A percentile compares a stretch with the other conserved stretches of the same genome.
These are phyloP conservation scores for Cladosporium sp. DNA, from an alignment of 2,329 filamentous ascomycete genomes.

Conservation along the genomic window DNA sequence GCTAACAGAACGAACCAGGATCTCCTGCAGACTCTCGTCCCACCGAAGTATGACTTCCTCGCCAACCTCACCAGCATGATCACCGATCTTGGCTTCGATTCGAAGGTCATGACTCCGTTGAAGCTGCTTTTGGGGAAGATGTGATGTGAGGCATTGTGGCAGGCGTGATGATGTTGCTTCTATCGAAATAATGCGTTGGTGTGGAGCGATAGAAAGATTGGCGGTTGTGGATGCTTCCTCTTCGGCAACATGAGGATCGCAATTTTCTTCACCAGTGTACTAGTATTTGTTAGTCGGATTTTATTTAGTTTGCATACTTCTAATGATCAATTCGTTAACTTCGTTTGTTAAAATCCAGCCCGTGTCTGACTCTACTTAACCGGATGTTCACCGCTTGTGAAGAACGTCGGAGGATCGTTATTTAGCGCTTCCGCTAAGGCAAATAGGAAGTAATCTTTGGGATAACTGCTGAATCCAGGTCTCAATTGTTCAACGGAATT, in stretches of 20 bases:
- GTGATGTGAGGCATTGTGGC: background rate
- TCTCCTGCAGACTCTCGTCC: background rate
- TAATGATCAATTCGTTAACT: background rate
- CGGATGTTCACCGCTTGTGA: background rate
- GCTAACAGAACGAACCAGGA: background rate
- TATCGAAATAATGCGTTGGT: background rate
- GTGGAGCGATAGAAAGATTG: background rate
- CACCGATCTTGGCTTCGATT: background rate
- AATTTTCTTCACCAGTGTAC: background rate
- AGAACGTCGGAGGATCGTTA: background rate
- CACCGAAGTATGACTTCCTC: background rate
- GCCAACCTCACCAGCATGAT: conserved; percentile 2
- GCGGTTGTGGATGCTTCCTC: background rate
- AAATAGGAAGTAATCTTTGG: background rate
- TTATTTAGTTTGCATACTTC: background rate
- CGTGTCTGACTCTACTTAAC: background rate
- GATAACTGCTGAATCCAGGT: background rate
- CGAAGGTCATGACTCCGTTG: background rate
- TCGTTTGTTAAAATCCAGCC: background rate
- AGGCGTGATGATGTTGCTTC: background rate
- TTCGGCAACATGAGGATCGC: background rate
- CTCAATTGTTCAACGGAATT: too few relatives aligned
- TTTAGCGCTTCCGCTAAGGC: background rate
- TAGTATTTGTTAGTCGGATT: background rate
- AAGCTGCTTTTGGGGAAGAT: background rate